These are phyloP conservation scores for Solanum phureja DNA, from an alignment of 257 asterid genomes.

Conservation along the genomic window DNA sequence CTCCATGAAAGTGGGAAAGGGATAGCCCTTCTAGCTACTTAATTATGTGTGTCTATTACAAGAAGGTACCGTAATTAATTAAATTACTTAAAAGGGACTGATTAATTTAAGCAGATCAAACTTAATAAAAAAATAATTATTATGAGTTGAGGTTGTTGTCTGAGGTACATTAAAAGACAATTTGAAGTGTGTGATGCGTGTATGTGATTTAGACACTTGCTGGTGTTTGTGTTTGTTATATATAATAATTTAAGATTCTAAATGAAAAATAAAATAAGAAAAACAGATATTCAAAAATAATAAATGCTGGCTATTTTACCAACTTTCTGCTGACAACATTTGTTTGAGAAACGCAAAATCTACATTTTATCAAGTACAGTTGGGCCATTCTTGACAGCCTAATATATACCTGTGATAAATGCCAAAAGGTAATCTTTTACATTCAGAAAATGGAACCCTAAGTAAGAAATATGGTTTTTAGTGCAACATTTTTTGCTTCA, in stretches of 20 bases:
- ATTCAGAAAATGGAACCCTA: background rate
- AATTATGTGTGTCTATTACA: background rate
- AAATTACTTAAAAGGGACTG: background rate
- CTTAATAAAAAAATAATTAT: background rate
- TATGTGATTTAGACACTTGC: background rate
- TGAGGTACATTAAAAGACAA: background rate
- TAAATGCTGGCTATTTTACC: background rate
- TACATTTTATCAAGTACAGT: background rate
- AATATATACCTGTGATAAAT: background rate
- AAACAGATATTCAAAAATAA: background rate
- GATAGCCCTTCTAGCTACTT: background rate
- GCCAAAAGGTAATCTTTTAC: constrained; percentile 1
- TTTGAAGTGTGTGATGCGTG: background rate
- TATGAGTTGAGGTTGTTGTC: background rate
- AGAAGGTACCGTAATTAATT: background rate
- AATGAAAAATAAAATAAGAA: background rate
- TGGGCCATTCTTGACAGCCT: background rate
- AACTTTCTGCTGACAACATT: background rate
- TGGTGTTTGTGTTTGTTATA: background rate
- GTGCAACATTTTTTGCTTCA: background rate
- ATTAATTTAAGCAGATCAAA: background rate
- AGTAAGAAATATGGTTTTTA: background rate
- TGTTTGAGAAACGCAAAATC: background rate
- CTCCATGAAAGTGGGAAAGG: constrained; percentile 1
- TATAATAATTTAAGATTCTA: background rate